Conservation (phyloP, 1,139 yeast genomes). For the Candida glucosophila region DNA sequence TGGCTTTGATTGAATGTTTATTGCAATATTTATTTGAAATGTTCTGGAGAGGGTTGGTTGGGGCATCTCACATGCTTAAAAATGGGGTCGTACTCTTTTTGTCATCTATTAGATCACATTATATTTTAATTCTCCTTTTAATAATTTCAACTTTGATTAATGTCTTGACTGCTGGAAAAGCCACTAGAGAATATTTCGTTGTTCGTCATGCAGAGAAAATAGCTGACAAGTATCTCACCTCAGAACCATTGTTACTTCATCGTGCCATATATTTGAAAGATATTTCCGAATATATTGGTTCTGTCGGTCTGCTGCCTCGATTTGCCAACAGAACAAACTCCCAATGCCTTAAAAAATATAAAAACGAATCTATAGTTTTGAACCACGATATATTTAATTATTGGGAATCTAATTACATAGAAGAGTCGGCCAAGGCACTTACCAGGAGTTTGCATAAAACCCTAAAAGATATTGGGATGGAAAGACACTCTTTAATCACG, state of each 20-base stretch:
- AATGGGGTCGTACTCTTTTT: too few species aligned
- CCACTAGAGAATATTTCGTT: conserved; percentile 60
- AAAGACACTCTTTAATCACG: conserved; percentile 68
- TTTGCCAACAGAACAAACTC: conserved; percentile 9
- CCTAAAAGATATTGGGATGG: conserved; percentile 58
- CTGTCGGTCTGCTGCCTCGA: conserved; percentile 3
- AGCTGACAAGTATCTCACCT: conserved; percentile 28
- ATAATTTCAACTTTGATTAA: conserved; percentile 40
- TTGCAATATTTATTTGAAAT: too few species aligned
- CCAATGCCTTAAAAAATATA: conserved; percentile 28
- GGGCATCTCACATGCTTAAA: too few species aligned
- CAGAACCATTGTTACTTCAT: conserved; percentile 41
- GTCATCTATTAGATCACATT: too few species aligned
- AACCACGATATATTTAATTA: conserved; percentile 17
- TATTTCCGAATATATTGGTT: conserved; percentile 17
- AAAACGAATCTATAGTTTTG: conserved; percentile 24
- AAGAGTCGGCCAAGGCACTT: conserved; percentile 17
- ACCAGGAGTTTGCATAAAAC: conserved; percentile 37
- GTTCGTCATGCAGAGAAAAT: conserved; percentile 44
- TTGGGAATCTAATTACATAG: conserved; percentile 20
- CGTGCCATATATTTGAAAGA: conserved; percentile 63
- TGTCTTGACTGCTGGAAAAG: conserved; percentile 41
- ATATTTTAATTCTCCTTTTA: conserved; percentile 30
- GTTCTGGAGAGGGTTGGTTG: too few species aligned
- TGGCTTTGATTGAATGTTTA: too few species aligned